A percentile compares a stretch with the other conserved stretches of the same genome.
phyloP scores from a whole-genome alignment of 192 early-diverging fungal genomes.

The Podila epigama region DNA sequence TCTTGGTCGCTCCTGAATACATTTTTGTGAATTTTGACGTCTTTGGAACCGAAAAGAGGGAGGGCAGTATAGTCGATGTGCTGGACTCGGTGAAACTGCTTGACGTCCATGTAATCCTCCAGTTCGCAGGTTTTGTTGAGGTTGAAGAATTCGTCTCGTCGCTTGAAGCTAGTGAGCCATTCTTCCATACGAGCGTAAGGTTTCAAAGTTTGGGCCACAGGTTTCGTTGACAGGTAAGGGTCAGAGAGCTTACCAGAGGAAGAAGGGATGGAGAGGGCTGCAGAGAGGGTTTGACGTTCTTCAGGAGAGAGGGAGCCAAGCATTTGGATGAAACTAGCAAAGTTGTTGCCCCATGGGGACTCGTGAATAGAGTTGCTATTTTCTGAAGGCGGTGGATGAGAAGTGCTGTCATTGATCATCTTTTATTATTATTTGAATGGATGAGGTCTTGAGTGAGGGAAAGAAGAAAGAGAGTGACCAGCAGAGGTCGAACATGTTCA shows the following conservation, averaged over 20 bases:
- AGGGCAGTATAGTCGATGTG: neutral
- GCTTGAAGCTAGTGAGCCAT: neutral
- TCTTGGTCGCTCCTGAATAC: conserved; percentile 3
- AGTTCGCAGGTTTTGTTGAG: neutral
- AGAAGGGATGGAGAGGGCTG: neutral
- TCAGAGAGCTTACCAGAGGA: neutral
- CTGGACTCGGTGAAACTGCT: neutral
- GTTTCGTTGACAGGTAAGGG: neutral
- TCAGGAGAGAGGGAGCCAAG: too few relatives aligned
- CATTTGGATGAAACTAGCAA: too few relatives aligned
- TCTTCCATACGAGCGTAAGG: too few relatives aligned
- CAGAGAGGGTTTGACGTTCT: too few relatives aligned
- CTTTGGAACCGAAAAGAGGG: neutral
- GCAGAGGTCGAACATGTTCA: neutral
- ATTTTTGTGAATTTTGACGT: neutral
- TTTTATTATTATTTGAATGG: too few relatives aligned
- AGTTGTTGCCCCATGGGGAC: too few relatives aligned
- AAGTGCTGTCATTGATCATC: too few relatives aligned
- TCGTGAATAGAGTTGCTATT: too few relatives aligned
- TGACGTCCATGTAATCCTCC: neutral
- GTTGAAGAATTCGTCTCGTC: neutral
- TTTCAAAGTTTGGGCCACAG: neutral
- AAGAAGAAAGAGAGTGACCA: neutral
- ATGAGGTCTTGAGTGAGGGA: neutral
- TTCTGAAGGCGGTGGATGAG: too few relatives aligned